Evolutionary conservation across 208 protist species (phyloP), one percentile per base, ranked within the genome.

Genomic region (Balamuthia mandrillaris): DNA sequence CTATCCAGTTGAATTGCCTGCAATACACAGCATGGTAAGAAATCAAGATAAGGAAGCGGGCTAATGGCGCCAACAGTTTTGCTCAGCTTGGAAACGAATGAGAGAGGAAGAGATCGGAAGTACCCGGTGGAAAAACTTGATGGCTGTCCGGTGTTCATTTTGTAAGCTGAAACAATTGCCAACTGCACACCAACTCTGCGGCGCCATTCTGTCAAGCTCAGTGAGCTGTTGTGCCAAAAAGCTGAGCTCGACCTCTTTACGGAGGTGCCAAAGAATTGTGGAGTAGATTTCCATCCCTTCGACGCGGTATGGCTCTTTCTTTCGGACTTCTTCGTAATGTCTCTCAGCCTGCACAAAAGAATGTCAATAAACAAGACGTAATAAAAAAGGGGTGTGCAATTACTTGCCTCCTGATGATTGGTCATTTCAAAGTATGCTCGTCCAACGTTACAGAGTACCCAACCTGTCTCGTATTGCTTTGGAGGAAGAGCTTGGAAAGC

Each of bases 261-360:
- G 95, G 4, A 98, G 88, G 77, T 98, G 97, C 96, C 97, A 98
- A 35, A 98, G 84, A 3, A 96, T 93, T 2, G 96, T 98, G 79
- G 96, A 98, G 88, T 97, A 98, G 16, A 94, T 61, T 35, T 95
- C 93, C 47, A 91, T 85, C 31, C 91, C 92, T 0, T 60, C 81
- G 0, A 86, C 33, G 21, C 77, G 65, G 42, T 93, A 84, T 37
- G 91, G 92, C 44, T 91, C 89, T 2, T 91, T 21, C 7, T 24
- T 5, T 21, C 77, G 56, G 49, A 87, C 86, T 12, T 63, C 6
- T 54, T 91, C 51, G 89, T 95, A 97, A 27, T 96, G 81, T n/a
- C 95, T 81, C 27, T 90, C 86, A 70, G 86, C 78, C 63, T 81
- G 85, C 54, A 70, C n/a, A 72, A 16, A 16, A 27, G 16, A 14